Evolutionary conservation across 2,329 filamentous ascomycete species (phyloP), one percentile per base, ranked within the genome.

Genomic region (Trematosphaeria pertusa): DNA sequence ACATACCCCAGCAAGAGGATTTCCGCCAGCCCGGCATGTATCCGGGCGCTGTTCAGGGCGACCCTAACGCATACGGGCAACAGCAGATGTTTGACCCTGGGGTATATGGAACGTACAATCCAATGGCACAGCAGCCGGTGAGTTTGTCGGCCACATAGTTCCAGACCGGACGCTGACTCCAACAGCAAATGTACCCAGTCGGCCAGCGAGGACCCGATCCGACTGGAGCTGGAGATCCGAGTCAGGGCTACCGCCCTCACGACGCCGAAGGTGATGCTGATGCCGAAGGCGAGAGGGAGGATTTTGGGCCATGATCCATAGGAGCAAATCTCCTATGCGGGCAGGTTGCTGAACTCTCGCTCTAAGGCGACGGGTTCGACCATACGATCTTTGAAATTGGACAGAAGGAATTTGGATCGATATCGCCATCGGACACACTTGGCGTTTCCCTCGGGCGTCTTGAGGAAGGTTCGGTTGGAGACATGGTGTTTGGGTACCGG

Each of bases 21-120:
- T 96, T 96, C 71, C 87, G 90, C 52, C 85, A 89, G 65, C 85
- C 85, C 34, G 83, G 83, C 64, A 93, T 96, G 84, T 97, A 96
- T 68, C 80, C 87, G 21, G 87, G 86, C 43, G 86, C 91, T 55
- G 88, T 91, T 47, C 89, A 91, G 58, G 78, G 86, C 11, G 87
- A 88, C 37, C 84, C 88, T 10, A 82, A 83, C 40, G 81, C 83
- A 10, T 95, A 95, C 68, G 88, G 87, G 11, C 90, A 94, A 64
- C 83, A 88, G 35, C 78, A 85, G 54, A 95, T 97, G 81, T 96
- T 91, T 66, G 81, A 86, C 45, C 86, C 88, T 46, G 86, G 90
- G 53, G 96, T 97, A 81, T 97, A 97, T 71, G 82, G 82, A 30
- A 67, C 71, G 17, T 96, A 95, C 70, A 49, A 52, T 20, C 82